phyloP scores from a whole-genome alignment of 73 alveolate genomes.

The Tetrahymena borealis region DNA sequence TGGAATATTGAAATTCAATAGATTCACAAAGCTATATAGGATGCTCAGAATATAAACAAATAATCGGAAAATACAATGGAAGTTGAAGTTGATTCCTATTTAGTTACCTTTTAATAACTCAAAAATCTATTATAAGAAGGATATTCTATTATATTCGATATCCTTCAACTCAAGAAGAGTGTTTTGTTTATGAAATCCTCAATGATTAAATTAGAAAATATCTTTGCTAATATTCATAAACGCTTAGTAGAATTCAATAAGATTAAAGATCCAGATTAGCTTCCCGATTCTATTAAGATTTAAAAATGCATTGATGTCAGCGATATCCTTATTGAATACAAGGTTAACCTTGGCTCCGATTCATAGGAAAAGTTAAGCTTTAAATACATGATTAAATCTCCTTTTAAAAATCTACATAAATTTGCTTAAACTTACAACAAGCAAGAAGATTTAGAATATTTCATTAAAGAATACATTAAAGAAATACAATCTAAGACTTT shows the following conservation, averaged over 20 bases:
- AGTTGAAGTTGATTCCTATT: neutral
- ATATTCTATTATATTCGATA: neutral
- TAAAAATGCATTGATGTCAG: neutral
- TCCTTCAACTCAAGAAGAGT: neutral
- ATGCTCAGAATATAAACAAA: neutral
- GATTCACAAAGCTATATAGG: neutral
- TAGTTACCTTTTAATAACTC: neutral
- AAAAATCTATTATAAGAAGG: neutral
- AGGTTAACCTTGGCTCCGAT: neutral
- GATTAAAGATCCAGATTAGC: neutral
- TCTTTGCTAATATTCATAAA: neutral
- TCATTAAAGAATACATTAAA: neutral
- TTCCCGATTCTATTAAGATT: neutral
- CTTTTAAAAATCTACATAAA: neutral
- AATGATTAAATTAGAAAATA: neutral
- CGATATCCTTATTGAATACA: neutral
- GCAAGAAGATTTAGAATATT: neutral
- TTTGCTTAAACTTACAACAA: neutral
- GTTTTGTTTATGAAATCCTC: neutral
- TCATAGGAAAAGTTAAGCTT: neutral
- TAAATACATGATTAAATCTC: neutral
- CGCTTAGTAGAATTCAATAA: neutral
- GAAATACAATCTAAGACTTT: neutral
- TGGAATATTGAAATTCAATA: neutral
- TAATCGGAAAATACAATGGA: neutral